phyloP scores from a whole-genome alignment of 208 protist genomes.

The Leishmania gerbilli region DNA sequence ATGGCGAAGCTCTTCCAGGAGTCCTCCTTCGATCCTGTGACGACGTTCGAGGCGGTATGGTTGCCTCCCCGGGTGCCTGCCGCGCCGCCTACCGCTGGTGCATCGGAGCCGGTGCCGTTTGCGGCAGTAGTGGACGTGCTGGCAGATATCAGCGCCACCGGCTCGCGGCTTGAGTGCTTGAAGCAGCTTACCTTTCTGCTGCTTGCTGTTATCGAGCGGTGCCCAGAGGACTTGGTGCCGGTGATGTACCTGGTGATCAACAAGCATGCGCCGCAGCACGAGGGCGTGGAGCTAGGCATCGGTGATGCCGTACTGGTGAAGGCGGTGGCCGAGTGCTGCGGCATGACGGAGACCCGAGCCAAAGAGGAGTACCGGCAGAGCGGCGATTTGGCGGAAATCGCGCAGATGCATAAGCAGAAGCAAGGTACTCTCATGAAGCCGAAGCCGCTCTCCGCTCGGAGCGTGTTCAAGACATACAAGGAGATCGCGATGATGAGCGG shows the following conservation, averaged over 20 bases:
- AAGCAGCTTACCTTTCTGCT: slow-evolving; percentile 87
- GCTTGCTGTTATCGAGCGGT: slow-evolving; percentile 78
- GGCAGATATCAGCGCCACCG: slow-evolving; percentile 82
- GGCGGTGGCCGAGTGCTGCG: slow-evolving; percentile 94
- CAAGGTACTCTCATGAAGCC: slow-evolving; percentile 92
- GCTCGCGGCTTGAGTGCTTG: slow-evolving; percentile 89
- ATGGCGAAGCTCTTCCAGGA: slow-evolving; percentile 85
- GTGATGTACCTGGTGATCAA: slow-evolving; percentile 96
- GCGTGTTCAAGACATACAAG: slow-evolving; percentile 90
- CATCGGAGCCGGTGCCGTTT: slow-evolving; percentile 56
- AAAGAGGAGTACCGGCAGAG: slow-evolving; percentile 88
- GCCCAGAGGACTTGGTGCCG: slow-evolving; percentile 86
- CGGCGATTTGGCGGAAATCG: slow-evolving; percentile 97
- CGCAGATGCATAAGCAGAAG: slow-evolving; percentile 84
- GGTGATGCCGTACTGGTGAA: slow-evolving; percentile 97
- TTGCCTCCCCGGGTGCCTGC: slow-evolving; percentile 19
- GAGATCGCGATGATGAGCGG: slow-evolving; percentile 93
- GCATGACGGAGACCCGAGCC: slow-evolving; percentile 81
- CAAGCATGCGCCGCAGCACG: slow-evolving; percentile 96
- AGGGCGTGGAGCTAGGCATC: slow-evolving; percentile 97
- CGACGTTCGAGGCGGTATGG: slow-evolving; percentile 44
- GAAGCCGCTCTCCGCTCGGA: slow-evolving; percentile 87
- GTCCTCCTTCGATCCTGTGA: slow-evolving; percentile 41
- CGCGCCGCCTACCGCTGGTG: not conserved
- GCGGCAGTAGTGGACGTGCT: slow-evolving; percentile 76